phyloP scores from a whole-genome alignment of 768 basidiomycete species.

The Podaxis sp. region DNA sequence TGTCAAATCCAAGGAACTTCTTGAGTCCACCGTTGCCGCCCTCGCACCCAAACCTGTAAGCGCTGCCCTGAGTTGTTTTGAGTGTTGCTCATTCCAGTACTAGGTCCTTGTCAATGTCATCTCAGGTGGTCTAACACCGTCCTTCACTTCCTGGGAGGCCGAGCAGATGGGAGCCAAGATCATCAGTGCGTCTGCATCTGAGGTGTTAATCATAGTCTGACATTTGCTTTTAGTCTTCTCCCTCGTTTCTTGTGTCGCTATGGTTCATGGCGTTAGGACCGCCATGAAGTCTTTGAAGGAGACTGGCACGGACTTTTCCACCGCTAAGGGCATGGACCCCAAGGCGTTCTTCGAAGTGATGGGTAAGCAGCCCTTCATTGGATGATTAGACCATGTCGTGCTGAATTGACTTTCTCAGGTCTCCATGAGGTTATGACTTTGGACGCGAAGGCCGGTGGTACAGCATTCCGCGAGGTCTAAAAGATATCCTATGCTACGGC shows the following conservation, averaged over 20 bases:
- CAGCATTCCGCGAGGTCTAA: slow-evolving; percentile 7
- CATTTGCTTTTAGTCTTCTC: slow-evolving; percentile 54
- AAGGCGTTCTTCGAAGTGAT: slow-evolving; percentile 75
- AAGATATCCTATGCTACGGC: neutral
- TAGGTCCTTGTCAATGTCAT: slow-evolving; percentile 76
- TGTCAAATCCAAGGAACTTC: slow-evolving; percentile 64
- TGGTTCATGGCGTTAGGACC: slow-evolving; percentile 69
- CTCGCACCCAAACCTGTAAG: slow-evolving; percentile 68
- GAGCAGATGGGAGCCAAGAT: slow-evolving; percentile 71
- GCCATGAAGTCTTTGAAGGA: slow-evolving; percentile 74
- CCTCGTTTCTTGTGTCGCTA: slow-evolving; percentile 71
- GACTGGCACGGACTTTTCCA: slow-evolving; percentile 70
- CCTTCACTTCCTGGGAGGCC: slow-evolving; percentile 67
- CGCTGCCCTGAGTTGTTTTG: neutral
- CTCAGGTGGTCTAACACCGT: slow-evolving; percentile 72
- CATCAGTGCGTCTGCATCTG: slow-evolving; percentile 51
- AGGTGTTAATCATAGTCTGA: neutral
- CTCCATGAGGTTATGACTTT: slow-evolving; percentile 4
- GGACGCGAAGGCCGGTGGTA: slow-evolving; percentile 9
- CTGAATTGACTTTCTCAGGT: neutral
- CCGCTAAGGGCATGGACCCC: slow-evolving; percentile 66
- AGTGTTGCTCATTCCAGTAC: neutral
- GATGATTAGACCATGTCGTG: neutral
- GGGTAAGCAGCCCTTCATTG: slow-evolving; percentile 35
- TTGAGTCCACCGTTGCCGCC: slow-evolving; percentile 60